Evolutionary conservation across 768 basidiomycete species (phyloP), one percentile per base, ranked within the genome.

Genomic region (Podaxis rugospora): DNA sequence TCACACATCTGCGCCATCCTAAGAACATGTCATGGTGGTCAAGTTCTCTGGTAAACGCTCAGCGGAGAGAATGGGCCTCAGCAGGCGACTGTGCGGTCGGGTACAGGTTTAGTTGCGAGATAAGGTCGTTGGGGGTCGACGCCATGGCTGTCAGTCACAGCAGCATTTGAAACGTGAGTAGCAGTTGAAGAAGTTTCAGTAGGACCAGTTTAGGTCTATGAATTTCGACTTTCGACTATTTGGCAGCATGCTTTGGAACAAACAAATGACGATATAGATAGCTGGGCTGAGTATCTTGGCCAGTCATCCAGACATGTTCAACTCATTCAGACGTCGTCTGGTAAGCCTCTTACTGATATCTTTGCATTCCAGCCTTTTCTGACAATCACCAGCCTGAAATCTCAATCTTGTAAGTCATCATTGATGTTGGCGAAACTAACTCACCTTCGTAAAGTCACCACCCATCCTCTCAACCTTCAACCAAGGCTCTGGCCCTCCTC

Each of bases 381-480:
- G 18, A 18, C 7, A 37, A 16, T 2, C 39, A 25, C 35, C 39
- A 80, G 79, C 86, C 85, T 5, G 81, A 88, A 67, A 77, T 88
- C 28, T 87, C 87, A 5, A 87, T 88, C 32, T 88, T 88, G 87
- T 88, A 66, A 65, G 82, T 73, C 23, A 16, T 32, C 11, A 32
- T 53, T 51, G 16, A 47, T 25, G 28, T 23, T 21, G 32, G 42
- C 10, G 35, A 27, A 14, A 32, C 7, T 50, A 59, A 32, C 35
- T 25, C 13, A 28, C 11, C 52, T 14, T 27, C 2, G 10, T 36
- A 28, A 54, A 92, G 90, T 66, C 90, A 92, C 68, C 77, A 83
- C 52, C 77, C 88, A 0, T 74, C 81, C 3, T 89, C 88, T 0
- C 86, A 88, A 0, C 82, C 86, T 0, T 92, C 90, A 0, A 77